Percentiles rank a stretch among this genome's conserved stretches.
Conservation (phyloP, 192 early-diverging fungal genomes). For the Coemansia sp. region DNA sequence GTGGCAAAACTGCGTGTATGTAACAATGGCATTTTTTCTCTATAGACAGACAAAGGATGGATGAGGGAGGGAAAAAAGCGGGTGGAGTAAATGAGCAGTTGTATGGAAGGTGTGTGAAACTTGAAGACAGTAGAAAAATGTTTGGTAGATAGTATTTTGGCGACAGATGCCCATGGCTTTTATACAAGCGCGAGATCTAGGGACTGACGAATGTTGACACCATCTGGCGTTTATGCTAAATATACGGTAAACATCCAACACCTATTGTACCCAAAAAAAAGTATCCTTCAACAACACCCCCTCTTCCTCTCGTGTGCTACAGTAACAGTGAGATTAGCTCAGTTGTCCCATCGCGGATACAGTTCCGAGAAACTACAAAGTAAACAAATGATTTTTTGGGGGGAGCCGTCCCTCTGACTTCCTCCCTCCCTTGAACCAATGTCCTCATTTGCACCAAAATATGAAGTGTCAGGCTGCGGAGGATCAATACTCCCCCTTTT, state of each 20-base stretch:
- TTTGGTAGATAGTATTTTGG: neutral
- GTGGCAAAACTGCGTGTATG: neutral
- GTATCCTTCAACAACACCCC: neutral
- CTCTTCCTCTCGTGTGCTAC: neutral
- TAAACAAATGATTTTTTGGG: neutral
- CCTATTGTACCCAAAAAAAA: neutral
- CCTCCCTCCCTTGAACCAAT: neutral
- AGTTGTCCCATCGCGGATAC: neutral
- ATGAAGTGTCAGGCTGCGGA: neutral
- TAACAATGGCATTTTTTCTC: neutral
- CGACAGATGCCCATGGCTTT: neutral
- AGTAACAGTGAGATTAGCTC: neutral
- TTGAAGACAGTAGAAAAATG: neutral
- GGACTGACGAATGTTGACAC: neutral
- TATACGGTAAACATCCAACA: neutral
- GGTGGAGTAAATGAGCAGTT: neutral
- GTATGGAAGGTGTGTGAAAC: neutral
- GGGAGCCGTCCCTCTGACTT: neutral
- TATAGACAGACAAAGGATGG: neutral
- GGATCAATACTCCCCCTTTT: neutral
- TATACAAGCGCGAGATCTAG: neutral
- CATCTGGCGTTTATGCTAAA: neutral
- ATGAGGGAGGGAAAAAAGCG: neutral
- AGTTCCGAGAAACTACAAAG: neutral
- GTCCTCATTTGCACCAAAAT: neutral